A percentile compares a stretch with the other conserved stretches of the same genome.
These are phyloP conservation scores for Croton setiger DNA, from an alignment of 441 rosid genomes.

Conservation along the genomic window DNA sequence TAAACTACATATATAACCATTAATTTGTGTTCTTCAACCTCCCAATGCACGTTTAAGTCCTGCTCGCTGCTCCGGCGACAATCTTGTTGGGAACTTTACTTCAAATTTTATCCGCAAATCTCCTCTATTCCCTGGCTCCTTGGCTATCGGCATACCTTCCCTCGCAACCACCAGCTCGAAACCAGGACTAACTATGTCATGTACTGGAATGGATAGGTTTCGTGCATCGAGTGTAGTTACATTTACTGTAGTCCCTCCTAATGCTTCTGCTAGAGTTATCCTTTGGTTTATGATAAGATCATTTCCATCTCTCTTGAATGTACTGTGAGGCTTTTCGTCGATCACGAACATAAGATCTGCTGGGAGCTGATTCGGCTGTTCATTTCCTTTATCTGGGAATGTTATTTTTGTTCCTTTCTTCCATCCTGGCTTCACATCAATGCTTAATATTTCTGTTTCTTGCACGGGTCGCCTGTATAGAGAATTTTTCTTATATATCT, in stretches of 20 bases:
- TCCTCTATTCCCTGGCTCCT: constrained; percentile 74
- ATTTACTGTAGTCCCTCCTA: constrained; percentile 64
- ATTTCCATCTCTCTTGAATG: constrained; percentile 74
- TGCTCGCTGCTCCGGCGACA: constrained; percentile 63
- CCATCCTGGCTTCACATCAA: constrained; percentile 94
- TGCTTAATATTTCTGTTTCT: constrained; percentile 75
- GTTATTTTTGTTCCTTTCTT: constrained; percentile 92
- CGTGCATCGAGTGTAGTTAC: constrained; percentile 68
- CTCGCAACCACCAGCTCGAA: constrained; percentile 65
- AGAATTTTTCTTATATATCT: no score
- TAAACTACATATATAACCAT: neutral
- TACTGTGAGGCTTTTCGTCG: constrained; percentile 70
- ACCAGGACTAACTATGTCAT: constrained; percentile 73
- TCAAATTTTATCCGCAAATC: constrained; percentile 69
- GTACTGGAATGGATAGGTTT: constrained; percentile 49
- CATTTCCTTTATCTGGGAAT: constrained; percentile 90
- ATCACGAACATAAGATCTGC: constrained; percentile 86
- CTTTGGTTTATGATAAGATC: constrained; percentile 57
- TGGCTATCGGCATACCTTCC: constrained; percentile 94
- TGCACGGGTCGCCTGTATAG: constrained; percentile 53
- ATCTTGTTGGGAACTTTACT: constrained; percentile 66
- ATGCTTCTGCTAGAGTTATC: constrained; percentile 73
- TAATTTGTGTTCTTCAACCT: constrained; percentile 30
- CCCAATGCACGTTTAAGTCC: constrained; percentile 62
- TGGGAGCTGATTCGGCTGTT: constrained; percentile 78